These are phyloP conservation scores for Cryphonectria japonica DNA, from an alignment of 2,329 filamentous ascomycete species.

Conservation along the genomic window DNA sequence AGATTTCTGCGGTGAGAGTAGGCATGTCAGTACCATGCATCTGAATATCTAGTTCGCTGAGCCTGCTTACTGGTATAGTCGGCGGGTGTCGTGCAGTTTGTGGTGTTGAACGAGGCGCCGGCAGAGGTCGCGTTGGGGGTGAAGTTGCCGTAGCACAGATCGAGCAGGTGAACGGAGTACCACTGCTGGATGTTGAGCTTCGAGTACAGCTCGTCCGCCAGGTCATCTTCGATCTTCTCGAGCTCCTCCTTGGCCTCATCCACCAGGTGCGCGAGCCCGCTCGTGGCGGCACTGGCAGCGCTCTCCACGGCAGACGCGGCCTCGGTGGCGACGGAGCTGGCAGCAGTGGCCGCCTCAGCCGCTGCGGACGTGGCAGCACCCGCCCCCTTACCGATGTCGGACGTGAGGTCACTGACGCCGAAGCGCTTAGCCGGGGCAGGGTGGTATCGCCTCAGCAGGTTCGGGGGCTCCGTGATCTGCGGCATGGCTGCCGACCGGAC, in stretches of 20 bases:
- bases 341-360: slow-evolving; percentile 8
- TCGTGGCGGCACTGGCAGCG: slow-evolving; percentile 25
- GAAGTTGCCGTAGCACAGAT: slow-evolving; percentile 39
- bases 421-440: slow-evolving; percentile 32
- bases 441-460: slow-evolving; percentile 34
- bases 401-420: slow-evolving; percentile 31
- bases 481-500: slow-evolving; percentile 13
- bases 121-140: slow-evolving; percentile 33
- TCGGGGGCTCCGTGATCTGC: slow-evolving; percentile 32
- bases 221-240: slow-evolving; percentile 31
- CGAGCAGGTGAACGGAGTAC: slow-evolving; percentile 40
- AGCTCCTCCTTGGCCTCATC: slow-evolving; percentile 31
- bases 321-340: slow-evolving; percentile 18
- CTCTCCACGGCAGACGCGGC: slow-evolving; percentile 22
- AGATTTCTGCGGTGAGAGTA: slow-evolving; percentile 8
- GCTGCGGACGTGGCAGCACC: not conserved
- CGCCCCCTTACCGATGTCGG: slow-evolving; percentile 29
- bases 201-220: slow-evolving; percentile 34
- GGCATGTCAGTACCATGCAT: not conserved
- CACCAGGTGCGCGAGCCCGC: slow-evolving; percentile 18
- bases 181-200: slow-evolving; percentile 40
- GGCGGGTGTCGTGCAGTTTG: slow-evolving; percentile 34
- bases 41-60: not conserved
- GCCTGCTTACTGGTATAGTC: slow-evolving; percentile 18
- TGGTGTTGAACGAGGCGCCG: slow-evolving; percentile 33